These are phyloP conservation scores for Zostera marina DNA, from an alignment of 116 monocot genomes.

Conservation along the genomic window DNA sequence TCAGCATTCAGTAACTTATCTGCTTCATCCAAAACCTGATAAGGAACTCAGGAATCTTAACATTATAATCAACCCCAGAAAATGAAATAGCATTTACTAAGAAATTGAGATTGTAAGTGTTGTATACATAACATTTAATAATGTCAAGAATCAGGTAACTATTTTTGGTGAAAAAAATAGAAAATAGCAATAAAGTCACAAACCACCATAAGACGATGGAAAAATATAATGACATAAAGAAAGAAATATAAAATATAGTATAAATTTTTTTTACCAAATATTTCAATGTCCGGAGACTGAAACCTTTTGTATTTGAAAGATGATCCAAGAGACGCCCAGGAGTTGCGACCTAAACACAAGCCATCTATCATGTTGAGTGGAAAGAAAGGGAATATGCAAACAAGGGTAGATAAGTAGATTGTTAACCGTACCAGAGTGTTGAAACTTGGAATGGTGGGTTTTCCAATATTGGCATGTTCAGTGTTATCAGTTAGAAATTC, in stretches of 20 bases:
- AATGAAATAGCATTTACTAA: too few relatives aligned
- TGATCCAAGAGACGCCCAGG: slow-evolving; percentile 86
- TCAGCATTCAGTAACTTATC: slow-evolving; percentile 82
- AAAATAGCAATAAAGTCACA: too few relatives aligned
- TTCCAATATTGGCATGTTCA: too few relatives aligned
- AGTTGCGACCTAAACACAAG: slow-evolving; percentile 36
- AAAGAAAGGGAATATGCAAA: not conserved
- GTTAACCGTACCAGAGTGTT: not conserved
- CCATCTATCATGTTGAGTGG: not conserved
- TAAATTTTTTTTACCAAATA: slow-evolving; percentile 41
- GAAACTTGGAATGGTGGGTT: too few relatives aligned
- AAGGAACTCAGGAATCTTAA: too few relatives aligned
- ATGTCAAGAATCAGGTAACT: too few relatives aligned
- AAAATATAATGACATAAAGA: not conserved
- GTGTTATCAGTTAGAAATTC: too few relatives aligned
- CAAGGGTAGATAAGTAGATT: not conserved
- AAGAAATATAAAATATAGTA: not conserved
- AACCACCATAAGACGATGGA: too few relatives aligned
- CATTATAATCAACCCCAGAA: too few relatives aligned
- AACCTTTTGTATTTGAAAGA: slow-evolving; percentile 74
- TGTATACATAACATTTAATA: too few relatives aligned
- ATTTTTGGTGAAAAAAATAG: too few relatives aligned
- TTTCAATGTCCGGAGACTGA: slow-evolving; percentile 61
- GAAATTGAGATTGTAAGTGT: too few relatives aligned
- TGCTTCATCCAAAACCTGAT: slow-evolving; percentile 88